Evolutionary conservation across 768 basidiomycete species (phyloP), one percentile per base, ranked within the genome.

Genomic region (Pleurotus cornucopiae): DNA sequence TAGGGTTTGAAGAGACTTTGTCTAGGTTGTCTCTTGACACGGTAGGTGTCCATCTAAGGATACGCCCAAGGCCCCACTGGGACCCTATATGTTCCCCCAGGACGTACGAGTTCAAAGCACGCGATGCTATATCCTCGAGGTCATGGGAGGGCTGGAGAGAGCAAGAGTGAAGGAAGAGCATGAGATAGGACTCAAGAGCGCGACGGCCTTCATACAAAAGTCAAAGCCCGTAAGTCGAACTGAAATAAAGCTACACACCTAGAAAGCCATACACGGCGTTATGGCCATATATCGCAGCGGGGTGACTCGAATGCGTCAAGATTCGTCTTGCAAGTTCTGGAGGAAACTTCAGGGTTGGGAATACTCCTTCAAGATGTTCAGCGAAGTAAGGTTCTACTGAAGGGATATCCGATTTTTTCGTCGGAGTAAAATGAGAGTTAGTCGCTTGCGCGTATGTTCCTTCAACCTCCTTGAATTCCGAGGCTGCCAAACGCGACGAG

Each of bases 221-320:
- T 45, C 23, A 43, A 55, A 39, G 38, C 25, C 23, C 25, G 13
- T 34, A 18, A 57, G 21, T 2, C 14, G 26, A 49, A 51, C 23
- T 39, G 13, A 49, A 41, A 16, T 13, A 39, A 14, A 26, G 47
- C 49, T 6, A 71, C 82, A 55, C 62, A 89, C 90, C 91, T 25
- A 91, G 76, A 63, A 93, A 94, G 41, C 79, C 74, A 45, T 89
- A 71, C 7, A 83, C 83, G 46, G 79, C 83, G 62, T 92, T 92
- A 66, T 91, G 88, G 2, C 91, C 88, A 45, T 78, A 63, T 51
- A 77, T 68, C 25, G 89, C 86, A 54, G 81, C 74, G 46, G 75
- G 80, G 69, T 90, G 91, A 69, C 88, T 90, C 5, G 77, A 76
- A 65, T 94, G 91, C 2, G 91, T 94, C 60, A 93, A 72, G 59